Conservation (phyloP, 805 yeast species). For the Isabelozyma rhagii region DNA sequence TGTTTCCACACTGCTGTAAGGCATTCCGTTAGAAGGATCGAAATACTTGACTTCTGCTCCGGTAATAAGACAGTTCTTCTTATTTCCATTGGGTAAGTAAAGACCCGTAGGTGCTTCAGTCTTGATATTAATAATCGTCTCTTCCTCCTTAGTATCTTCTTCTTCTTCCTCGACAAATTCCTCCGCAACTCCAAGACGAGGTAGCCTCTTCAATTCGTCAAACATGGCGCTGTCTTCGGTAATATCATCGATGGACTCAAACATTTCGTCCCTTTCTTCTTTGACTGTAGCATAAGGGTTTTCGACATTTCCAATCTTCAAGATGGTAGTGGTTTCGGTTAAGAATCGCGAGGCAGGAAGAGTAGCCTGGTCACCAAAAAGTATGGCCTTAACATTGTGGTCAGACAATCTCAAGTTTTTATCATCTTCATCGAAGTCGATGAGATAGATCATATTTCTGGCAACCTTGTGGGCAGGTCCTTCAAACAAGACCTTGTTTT, state of each 20-base stretch:
- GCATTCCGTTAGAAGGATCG: conserved; percentile 86
- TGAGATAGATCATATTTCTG: conserved; percentile 51
- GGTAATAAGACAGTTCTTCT: conserved; percentile 67
- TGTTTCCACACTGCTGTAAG: conserved; percentile 82
- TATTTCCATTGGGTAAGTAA: conserved; percentile 64
- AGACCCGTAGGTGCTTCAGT: conserved; percentile 78
- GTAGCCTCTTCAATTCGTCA: conserved; percentile 45
- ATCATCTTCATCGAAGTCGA: conserved; percentile 42
- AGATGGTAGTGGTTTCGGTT: conserved; percentile 51
- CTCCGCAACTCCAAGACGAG: conserved; percentile 59
- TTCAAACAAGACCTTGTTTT: conserved; percentile 35
- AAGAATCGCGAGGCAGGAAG: conserved; percentile 52
- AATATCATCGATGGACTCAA: conserved; percentile 30
- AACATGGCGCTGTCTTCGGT: conserved; percentile 37
- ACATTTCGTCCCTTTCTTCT: conserved; percentile 31
- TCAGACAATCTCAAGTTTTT: conserved; percentile 19
- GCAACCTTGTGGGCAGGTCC: conserved; percentile 70
- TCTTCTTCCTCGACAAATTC: conserved; percentile 45
- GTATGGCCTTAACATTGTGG: conserved; percentile 23
- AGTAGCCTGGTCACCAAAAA: conserved; percentile 63
- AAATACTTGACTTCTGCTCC: conserved; percentile 79
- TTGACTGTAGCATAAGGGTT: conserved; percentile 34
- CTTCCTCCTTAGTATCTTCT: conserved; percentile 36
- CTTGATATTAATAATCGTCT: conserved; percentile 42
- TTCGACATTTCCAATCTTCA: conserved; percentile 37